phyloP scores from a whole-genome alignment of 257 asterid species.

The Oldenlandia corymbosa region DNA sequence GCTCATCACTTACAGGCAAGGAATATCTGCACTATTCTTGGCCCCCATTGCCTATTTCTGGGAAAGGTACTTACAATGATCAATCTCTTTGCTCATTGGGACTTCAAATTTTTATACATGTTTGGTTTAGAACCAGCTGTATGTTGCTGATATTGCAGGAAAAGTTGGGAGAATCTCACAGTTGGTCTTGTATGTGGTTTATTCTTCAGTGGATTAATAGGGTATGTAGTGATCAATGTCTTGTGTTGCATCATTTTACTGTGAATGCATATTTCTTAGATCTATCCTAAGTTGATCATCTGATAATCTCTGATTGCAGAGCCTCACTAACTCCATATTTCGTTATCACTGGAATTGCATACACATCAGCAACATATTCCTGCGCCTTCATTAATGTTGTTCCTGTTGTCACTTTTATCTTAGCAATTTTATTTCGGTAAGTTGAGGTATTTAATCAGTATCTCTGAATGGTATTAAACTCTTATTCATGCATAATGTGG shows the following conservation, averaged over 20 bases:
- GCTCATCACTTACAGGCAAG: slow-evolving; percentile 46
- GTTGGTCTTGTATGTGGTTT: slow-evolving; percentile 38
- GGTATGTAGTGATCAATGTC: slow-evolving; percentile 40
- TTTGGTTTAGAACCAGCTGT: too few species aligned
- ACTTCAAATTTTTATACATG: too few species aligned
- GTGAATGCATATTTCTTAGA: neutral
- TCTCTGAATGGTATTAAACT: neutral
- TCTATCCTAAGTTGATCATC: neutral
- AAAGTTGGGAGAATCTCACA: slow-evolving; percentile 50
- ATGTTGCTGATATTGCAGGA: slow-evolving; percentile 28
- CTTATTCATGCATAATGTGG: neutral
- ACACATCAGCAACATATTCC: slow-evolving; percentile 65
- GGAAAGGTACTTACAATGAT: slow-evolving; percentile 43
- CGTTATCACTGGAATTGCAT: slow-evolving; percentile 62
- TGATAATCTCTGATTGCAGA: slow-evolving; percentile 33
- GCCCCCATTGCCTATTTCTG: slow-evolving; percentile 47
- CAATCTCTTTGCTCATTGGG: neutral
- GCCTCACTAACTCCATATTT: slow-evolving; percentile 57
- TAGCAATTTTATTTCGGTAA: slow-evolving; percentile 60
- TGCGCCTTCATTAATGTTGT: slow-evolving; percentile 70
- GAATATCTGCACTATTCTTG: slow-evolving; percentile 39
- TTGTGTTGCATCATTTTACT: neutral
- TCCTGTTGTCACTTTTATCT: slow-evolving; percentile 58
- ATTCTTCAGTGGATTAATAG: slow-evolving; percentile 54
- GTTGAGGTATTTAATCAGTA: neutral